Evolutionary conservation across 208 protist species (phyloP).

Genomic region (Trypanosomatidae sp.): DNA sequence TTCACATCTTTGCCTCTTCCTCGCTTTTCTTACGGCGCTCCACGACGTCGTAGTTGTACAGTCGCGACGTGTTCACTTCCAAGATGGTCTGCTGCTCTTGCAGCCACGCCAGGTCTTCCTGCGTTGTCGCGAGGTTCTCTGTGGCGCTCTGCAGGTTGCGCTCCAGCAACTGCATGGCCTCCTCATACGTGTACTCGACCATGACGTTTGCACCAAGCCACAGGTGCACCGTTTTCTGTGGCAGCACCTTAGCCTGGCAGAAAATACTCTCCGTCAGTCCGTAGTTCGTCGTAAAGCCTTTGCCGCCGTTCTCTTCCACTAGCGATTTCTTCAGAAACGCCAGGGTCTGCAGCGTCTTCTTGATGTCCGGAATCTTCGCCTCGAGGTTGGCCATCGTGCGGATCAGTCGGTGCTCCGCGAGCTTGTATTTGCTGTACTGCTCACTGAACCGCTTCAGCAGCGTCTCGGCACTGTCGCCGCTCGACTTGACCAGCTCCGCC

Average conservation of each 20-base stretch:
- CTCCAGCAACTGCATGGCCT: conserved; percentile 90
- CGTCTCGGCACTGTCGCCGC: conserved; percentile 69
- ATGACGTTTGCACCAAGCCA: conserved; percentile 97
- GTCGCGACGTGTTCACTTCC: conserved; percentile 95
- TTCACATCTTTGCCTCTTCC: conserved; percentile 23
- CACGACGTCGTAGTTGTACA: conserved; percentile 95
- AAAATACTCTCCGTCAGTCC: conserved; percentile 90
- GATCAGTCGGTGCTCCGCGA: conserved; percentile 89
- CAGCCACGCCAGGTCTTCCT: conserved; percentile 95
- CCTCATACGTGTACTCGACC: conserved; percentile 97
- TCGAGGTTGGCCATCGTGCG: conserved; percentile 88
- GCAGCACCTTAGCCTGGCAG: conserved; percentile 78
- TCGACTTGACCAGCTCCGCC: conserved; percentile 68
- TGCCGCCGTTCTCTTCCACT: conserved; percentile 24
- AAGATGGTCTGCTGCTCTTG: conserved; percentile 96
- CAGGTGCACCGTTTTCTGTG: conserved; percentile 90
- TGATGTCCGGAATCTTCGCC: conserved; percentile 92
- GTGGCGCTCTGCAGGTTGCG: conserved; percentile 87
- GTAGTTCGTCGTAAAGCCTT: conserved; percentile 81
- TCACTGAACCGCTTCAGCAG: conserved; percentile 87
- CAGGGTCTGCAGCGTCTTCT: conserved; percentile 91
- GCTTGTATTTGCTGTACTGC: conserved; percentile 94
- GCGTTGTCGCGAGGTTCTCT: conserved; percentile 80
- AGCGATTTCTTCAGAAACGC: conserved; percentile 78
- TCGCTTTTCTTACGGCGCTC: conserved; percentile 64